Base-by-base conservation (phyloP, 2,329 filamentous ascomycete genomes). In the Exserohilum rostratum region DNA sequence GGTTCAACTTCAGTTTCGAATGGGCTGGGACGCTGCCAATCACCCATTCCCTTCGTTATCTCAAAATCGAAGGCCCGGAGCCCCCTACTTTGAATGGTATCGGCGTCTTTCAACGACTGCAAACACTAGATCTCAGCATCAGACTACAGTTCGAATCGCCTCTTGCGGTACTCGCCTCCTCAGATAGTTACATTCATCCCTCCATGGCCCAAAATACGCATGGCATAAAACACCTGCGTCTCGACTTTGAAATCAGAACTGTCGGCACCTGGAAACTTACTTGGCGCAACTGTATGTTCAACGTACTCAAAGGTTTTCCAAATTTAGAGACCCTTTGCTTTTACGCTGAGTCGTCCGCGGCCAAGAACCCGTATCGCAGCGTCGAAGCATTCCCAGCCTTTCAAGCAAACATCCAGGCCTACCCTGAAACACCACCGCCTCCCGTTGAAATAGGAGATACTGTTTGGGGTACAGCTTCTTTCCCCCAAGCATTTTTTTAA, bases 361-460 rank as follows among this genome's bases (percentile, higher is more conserved):
- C 40, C 3, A 64, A 64, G 29, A 61, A 64, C 25, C 61, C 61
- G 0, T 63, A 55, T 11, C 39, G 48, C 1, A 59, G 58, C 20
- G 46, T 61, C 1, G 48, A 55, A 6, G 53, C 53, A 2, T 63
- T 63, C 25, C 60, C 60, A 5, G 47, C 53, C 3, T 55, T 59
- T 11, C 60, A 63, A 22, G 46, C 53, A 27, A 59, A 63, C 9
- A 63, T 63, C 6, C 55, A 63, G 22, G 27, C 50, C 5, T 61
- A 61, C 12, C 58, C 60, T 2, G 42, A 55, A 11, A 6, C 35
- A 6, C 10, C 31, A 2, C 13, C 27, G 3, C 35, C 43, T 11
- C 12, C 2, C 12, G 12, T 37, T 1, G 9, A 6, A 10, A 15
- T 33, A 13, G 6, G 2, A 1, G 37, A 40, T 18, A 30, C 10